Percentiles rank a stretch among this genome's conserved stretches.
Evolutionary conservation across 805 yeast genomes (phyloP).

Genomic region (Alloascoidea africana): DNA sequence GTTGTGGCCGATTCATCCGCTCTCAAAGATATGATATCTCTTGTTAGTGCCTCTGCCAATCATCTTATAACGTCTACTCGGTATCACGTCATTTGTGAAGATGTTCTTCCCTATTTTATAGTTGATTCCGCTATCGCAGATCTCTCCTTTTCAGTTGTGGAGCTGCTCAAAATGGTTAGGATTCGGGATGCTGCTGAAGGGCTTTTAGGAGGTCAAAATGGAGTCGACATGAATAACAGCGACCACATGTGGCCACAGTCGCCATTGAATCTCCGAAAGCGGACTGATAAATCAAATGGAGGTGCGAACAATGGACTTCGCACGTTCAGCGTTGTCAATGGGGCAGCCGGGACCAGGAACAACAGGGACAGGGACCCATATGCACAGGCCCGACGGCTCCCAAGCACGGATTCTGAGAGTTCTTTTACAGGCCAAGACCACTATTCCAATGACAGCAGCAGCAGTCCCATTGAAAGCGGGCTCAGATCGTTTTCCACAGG

Average conservation of each 20-base stretch:
- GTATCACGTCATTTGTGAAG: constrained; percentile 48
- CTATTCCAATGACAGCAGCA: not conserved
- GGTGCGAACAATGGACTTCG: not conserved
- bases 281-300: not conserved
- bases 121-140: constrained; percentile 69
- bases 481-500: not conserved
- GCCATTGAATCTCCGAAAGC: not conserved
- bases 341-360: too few relatives aligned
- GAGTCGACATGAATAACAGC: too few relatives aligned
- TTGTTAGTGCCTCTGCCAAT: constrained; percentile 52
- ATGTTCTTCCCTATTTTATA: constrained; percentile 53
- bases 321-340: not conserved
- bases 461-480: not conserved
- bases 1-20: not conserved
- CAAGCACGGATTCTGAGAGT: not conserved
- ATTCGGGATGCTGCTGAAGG: constrained; percentile 6
- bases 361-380: too few relatives aligned
- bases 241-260: too few relatives aligned
- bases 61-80: constrained; percentile 67
- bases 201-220: too few relatives aligned
- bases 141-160: constrained; percentile 43
- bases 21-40: constrained; percentile 12
- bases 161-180: constrained; percentile 15
- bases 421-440: not conserved
- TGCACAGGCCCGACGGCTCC: not conserved